These are phyloP conservation scores for Immersiella caudata DNA, from an alignment of 495 filamentous ascomycete species.

Conservation along the genomic window DNA sequence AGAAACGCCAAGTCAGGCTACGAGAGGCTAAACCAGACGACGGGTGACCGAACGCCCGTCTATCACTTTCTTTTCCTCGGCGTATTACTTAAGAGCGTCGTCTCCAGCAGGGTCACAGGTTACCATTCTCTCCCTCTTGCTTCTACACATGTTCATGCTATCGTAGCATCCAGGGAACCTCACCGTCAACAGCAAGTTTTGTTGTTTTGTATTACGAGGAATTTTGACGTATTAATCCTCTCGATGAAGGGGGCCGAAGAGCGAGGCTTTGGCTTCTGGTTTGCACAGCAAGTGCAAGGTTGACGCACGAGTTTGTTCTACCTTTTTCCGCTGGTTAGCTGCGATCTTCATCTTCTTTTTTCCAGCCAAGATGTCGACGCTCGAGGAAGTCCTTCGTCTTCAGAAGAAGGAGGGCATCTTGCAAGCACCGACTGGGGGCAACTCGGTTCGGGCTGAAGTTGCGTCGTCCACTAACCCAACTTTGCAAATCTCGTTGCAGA, in stretches of 20 bases:
- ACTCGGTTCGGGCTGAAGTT: constrained; percentile 1
- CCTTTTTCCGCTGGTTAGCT: background rate
- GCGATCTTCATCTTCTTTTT: background rate
- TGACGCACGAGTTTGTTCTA: background rate
- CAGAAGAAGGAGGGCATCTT: constrained; percentile 30
- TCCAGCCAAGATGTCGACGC: constrained; percentile 30
- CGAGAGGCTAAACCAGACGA: no score
- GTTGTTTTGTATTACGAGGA: background rate
- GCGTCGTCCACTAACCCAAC: constrained; percentile 45
- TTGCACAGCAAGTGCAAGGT: background rate
- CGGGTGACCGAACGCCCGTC: background rate
- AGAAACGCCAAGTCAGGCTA: background rate
- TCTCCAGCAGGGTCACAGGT: constrained; percentile 1
- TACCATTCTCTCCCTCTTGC: background rate
- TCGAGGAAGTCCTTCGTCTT: constrained; percentile 28
- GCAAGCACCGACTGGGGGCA: constrained; percentile 14
- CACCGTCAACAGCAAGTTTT: background rate
- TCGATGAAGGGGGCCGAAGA: background rate
- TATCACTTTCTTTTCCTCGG: background rate
- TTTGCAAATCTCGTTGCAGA: constrained; percentile 63
- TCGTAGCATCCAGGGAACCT: background rate
- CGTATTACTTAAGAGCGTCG: constrained; percentile 3
- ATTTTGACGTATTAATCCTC: background rate
- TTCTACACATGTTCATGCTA: background rate
- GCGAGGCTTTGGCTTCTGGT: background rate